Conservation (phyloP, 805 yeast genomes). For the Cyberlindnera japonica region DNA sequence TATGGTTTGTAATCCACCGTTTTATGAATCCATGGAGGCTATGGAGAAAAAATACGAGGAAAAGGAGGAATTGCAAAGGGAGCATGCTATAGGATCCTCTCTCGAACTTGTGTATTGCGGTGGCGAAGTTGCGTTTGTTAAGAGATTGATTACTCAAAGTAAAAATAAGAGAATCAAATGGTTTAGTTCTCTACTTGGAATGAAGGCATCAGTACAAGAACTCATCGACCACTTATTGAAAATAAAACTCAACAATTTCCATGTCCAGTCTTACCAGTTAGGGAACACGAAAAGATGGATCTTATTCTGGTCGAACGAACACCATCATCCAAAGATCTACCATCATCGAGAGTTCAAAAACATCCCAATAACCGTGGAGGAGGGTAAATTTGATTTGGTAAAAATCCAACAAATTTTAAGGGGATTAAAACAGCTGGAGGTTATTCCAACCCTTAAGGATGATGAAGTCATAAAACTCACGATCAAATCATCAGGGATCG, state of each 20-base stretch:
- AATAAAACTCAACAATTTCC: constrained; percentile 13
- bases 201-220: constrained; percentile 17
- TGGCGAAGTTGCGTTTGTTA: constrained; percentile 43
- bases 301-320: constrained; percentile 24
- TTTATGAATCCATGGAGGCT: constrained; percentile 37
- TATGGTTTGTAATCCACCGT: constrained; percentile 53
- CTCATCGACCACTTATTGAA: constrained; percentile 9
- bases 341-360: constrained; percentile 7
- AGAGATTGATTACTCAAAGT: constrained; percentile 34
- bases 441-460: neutral
- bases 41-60: constrained; percentile 20
- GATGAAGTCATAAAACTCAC: neutral
- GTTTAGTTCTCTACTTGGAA: constrained; percentile 40
- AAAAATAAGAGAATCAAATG: constrained; percentile 26
- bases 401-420: constrained; percentile 1
- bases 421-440: neutral
- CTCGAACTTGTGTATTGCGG: constrained; percentile 41
- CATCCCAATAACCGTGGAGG: constrained; percentile 13
- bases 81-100: constrained; percentile 30
- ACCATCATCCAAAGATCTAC: constrained; percentile 14
- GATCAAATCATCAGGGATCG: constrained; percentile 16
- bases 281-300: constrained; percentile 27
- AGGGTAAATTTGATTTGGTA: constrained; percentile 14
- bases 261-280: constrained; percentile 18
- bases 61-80: constrained; percentile 26